phyloP scores from a whole-genome alignment of 768 basidiomycete species.

The Suillus discolor region DNA sequence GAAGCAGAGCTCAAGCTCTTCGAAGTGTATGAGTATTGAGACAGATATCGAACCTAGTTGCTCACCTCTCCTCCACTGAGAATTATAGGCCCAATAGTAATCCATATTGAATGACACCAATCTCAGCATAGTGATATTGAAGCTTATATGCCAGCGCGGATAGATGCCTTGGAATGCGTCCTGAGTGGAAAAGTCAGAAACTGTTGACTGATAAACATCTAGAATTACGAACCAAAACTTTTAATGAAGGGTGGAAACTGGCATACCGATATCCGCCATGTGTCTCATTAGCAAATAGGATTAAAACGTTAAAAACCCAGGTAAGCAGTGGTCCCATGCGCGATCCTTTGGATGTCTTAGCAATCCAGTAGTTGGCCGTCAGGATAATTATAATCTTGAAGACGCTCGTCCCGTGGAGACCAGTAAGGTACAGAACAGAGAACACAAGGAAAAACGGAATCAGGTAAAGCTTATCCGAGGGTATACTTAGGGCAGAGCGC shows the following conservation, averaged over 20 bases:
- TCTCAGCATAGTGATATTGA: constrained; percentile 96
- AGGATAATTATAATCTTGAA: constrained; percentile 81
- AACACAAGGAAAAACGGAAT: constrained; percentile 64
- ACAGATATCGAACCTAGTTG: constrained; percentile 4
- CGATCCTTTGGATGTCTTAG: constrained; percentile 45
- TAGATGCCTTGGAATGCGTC: constrained; percentile 74
- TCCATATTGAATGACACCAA: constrained; percentile 94
- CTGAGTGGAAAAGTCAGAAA: constrained; percentile 36
- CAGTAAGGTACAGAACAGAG: constrained; percentile 63
- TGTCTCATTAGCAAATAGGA: constrained; percentile 79
- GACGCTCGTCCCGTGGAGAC: constrained; percentile 79
- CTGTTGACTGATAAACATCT: constrained; percentile 6
- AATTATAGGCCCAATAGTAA: constrained; percentile 77
- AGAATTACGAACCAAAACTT: constrained; percentile 55
- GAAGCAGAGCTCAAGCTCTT: constrained; percentile 33
- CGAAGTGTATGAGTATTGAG: constrained; percentile 13
- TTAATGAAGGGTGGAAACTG: constrained; percentile 53
- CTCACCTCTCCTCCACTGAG: constrained; percentile 47
- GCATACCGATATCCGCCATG: constrained; percentile 75
- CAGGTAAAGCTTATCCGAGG: constrained; percentile 36
- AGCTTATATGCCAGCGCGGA: constrained; percentile 90
- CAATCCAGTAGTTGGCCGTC: constrained; percentile 66
- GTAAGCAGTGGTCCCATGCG: constrained; percentile 54
- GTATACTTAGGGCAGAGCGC: constrained; percentile 26
- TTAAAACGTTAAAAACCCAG: constrained; percentile 75